Evolutionary conservation across 1,284 basidiomycete species (phyloP).

Genomic region (Afroboletus lepidellus): DNA sequence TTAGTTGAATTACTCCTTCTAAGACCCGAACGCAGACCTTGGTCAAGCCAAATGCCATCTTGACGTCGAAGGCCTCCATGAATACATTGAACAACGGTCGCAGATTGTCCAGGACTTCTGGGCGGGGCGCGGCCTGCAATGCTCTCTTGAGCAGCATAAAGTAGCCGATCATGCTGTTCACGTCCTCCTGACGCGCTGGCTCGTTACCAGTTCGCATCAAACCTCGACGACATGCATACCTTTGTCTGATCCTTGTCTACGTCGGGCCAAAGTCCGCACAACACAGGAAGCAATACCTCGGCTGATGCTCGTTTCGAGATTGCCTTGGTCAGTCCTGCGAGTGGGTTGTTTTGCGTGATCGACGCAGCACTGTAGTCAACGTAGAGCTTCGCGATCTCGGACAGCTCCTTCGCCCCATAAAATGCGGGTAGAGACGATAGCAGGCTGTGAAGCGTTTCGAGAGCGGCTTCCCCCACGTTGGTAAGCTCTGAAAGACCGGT

Average conservation of each 20-base stretch:
- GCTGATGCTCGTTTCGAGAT: constrained; percentile 70
- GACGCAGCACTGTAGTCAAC: constrained; percentile 43
- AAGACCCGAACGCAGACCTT: constrained; percentile 32
- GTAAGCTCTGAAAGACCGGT: constrained; percentile 14
- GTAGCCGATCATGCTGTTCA: constrained; percentile 48
- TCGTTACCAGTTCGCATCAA: constrained; percentile 1
- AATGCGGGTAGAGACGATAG: constrained; percentile 67
- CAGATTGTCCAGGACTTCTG: constrained; percentile 67
- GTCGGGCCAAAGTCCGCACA: constrained; percentile 57
- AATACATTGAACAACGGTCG: constrained; percentile 80
- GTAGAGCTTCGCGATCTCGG: constrained; percentile 54
- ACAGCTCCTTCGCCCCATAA: constrained; percentile 63
- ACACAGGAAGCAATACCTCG: constrained; percentile 63
- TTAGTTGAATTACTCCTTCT: neutral
- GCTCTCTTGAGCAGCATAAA: constrained; percentile 68
- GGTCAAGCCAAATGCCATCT: constrained; percentile 31
- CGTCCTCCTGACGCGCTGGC: constrained; percentile 14
- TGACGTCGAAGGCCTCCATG: constrained; percentile 74
- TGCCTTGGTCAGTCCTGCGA: constrained; percentile 48
- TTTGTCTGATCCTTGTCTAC: constrained; percentile 32
- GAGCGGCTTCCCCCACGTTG: constrained; percentile 38
- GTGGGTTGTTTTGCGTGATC: constrained; percentile 26
- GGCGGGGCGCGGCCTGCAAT: constrained; percentile 63
- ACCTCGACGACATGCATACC: constrained; percentile 33
- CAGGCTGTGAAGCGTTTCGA: constrained; percentile 54